phyloP scores from a whole-genome alignment of 129 eudicot genomes.

The Calendula officinalis region DNA sequence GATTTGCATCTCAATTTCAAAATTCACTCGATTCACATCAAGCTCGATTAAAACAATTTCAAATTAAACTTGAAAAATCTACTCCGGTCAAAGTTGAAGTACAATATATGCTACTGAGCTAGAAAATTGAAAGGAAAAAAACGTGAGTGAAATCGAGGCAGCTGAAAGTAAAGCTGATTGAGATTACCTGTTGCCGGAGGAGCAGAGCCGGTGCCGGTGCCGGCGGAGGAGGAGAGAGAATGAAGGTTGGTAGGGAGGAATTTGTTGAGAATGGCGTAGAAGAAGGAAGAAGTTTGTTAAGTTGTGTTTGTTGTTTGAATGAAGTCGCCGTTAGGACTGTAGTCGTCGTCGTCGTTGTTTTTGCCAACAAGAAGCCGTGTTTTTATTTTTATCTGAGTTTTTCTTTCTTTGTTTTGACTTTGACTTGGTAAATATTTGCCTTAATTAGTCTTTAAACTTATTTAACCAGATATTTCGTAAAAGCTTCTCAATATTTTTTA shows the following conservation, averaged over 20 bases:
- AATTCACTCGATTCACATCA: slow-evolving; percentile 7
- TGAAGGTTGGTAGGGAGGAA: slow-evolving; percentile 4
- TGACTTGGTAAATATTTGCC: not conserved
- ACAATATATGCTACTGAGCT: not conserved
- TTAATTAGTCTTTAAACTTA: not conserved
- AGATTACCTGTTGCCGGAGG: slow-evolving; percentile 25
- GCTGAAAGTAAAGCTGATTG: slow-evolving; percentile 1
- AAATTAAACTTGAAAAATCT: not conserved
- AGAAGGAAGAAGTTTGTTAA: slow-evolving; percentile 13
- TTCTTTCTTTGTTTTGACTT: slow-evolving; percentile 15
- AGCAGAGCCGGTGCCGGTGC: slow-evolving; percentile 5
- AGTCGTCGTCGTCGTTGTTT: slow-evolving; percentile 19
- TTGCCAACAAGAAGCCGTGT: not conserved
- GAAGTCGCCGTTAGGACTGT: slow-evolving; percentile 20
- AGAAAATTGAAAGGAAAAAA: not conserved
- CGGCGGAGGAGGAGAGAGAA: not conserved
- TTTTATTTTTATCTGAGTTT: slow-evolving; percentile 15
- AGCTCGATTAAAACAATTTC: not conserved
- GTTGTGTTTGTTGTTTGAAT: slow-evolving; percentile 12
- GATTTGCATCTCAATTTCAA: slow-evolving; percentile 4
- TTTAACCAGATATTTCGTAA: too few relatives aligned
- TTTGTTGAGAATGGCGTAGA: slow-evolving; percentile 27
- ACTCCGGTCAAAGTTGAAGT: slow-evolving; percentile 13
- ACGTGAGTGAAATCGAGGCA: not conserved
- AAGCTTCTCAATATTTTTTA: too few relatives aligned